Conservation (phyloP, 805 yeast species). For the Debaryomyces prosopidis region DNA sequence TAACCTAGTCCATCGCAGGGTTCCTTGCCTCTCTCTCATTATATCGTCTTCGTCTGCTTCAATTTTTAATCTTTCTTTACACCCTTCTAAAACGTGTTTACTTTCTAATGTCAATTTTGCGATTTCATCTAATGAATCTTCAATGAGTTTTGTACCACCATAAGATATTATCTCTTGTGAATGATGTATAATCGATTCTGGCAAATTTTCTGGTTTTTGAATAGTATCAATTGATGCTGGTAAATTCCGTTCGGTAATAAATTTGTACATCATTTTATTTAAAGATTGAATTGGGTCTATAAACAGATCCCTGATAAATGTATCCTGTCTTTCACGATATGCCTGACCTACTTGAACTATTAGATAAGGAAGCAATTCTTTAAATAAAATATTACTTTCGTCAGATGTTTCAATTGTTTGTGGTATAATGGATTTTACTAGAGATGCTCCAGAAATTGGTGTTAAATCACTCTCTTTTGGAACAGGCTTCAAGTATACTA, state of each 20-base stretch:
- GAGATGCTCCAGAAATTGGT: constrained; percentile 47
- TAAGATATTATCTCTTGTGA: constrained; percentile 50
- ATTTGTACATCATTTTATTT: constrained; percentile 43
- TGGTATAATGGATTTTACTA: constrained; percentile 48
- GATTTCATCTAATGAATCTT: constrained; percentile 47
- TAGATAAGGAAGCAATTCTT: constrained; percentile 63
- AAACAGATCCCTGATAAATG: constrained; percentile 47
- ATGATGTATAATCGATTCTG: constrained; percentile 56
- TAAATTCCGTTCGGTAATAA: constrained; percentile 49
- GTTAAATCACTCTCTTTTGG: constrained; percentile 48
- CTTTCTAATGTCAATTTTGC: constrained; percentile 41
- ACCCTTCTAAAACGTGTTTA: constrained; percentile 43
- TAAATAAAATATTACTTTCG: constrained; percentile 39
- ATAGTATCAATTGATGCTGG: constrained; percentile 65
- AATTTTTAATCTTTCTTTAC: constrained; percentile 43
- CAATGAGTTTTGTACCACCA: constrained; percentile 53
- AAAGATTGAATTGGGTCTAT: constrained; percentile 50
- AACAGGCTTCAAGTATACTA: constrained; percentile 68
- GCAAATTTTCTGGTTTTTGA: constrained; percentile 57
- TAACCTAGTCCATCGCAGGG: constrained; percentile 53
- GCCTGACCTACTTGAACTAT: constrained; percentile 68
- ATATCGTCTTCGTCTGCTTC: constrained; percentile 59
- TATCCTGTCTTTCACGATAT: constrained; percentile 63
- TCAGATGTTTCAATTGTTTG: constrained; percentile 26
- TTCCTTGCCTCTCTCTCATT: constrained; percentile 53